Evolutionary conservation across 2,329 filamentous ascomycete genomes (phyloP).

Genomic region (Cordyceps pruinosa): DNA sequence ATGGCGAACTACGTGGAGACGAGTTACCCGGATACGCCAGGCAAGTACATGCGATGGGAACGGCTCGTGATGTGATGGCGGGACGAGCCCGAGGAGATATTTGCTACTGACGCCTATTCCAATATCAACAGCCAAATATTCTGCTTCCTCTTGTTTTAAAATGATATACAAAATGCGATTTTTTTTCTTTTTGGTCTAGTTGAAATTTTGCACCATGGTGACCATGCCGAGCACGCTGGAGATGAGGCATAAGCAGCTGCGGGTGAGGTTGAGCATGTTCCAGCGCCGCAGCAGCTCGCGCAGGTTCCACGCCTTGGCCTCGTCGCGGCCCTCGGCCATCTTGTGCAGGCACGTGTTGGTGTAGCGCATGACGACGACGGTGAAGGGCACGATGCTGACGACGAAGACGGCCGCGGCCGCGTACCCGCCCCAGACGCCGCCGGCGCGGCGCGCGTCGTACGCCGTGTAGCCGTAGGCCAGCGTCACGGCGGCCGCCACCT

Average conservation of each 20-base stretch:
- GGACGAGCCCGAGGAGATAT: neutral
- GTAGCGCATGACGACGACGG: slow-evolving; percentile 28
- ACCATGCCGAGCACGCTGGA: slow-evolving; percentile 19
- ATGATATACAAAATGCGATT: neutral
- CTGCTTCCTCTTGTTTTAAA: neutral
- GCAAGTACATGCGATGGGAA: neutral
- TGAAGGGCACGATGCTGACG: slow-evolving; percentile 35
- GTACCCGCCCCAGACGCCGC: slow-evolving; percentile 28
- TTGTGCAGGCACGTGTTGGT: slow-evolving; percentile 30
- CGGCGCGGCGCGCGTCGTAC: slow-evolving; percentile 24
- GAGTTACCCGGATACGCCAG: too few relatives aligned
- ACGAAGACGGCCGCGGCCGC: slow-evolving; percentile 26
- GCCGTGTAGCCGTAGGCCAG: slow-evolving; percentile 30
- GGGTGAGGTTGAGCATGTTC: slow-evolving; percentile 23
- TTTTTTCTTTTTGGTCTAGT: neutral
- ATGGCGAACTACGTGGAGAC: neutral
- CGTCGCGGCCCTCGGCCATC: slow-evolving; percentile 17
- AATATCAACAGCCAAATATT: neutral
- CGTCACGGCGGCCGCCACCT: slow-evolving; percentile 26
- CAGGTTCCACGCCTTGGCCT: slow-evolving; percentile 12
- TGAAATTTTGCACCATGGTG: slow-evolving; percentile 9
- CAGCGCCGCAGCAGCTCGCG: slow-evolving; percentile 18
- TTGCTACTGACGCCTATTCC: neutral
- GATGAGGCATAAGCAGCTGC: slow-evolving; percentile 26
- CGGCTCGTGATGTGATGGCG: neutral